Conservation (phyloP, 2,329 filamentous ascomycete species). For the Cercospora sp. region DNA sequence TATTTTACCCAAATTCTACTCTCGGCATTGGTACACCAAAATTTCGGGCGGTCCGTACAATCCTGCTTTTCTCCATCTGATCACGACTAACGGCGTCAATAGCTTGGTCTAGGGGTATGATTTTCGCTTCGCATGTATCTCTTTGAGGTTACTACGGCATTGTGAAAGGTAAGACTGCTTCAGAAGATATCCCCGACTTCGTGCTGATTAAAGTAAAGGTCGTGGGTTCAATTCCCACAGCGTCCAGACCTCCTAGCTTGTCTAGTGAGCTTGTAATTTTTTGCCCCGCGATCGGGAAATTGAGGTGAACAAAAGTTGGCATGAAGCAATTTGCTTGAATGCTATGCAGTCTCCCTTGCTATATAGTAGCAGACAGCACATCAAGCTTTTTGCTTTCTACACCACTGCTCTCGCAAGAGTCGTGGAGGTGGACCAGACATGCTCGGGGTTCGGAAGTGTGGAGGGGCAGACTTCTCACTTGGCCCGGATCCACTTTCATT, state of each 20-base stretch:
- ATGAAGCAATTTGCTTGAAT: not conserved
- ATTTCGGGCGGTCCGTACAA: too few relatives aligned
- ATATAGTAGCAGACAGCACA: too few relatives aligned
- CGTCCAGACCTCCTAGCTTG: not conserved
- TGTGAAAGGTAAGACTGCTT: conserved; percentile 17
- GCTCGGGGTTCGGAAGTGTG: not conserved
- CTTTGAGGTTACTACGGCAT: not conserved
- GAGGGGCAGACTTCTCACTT: not conserved
- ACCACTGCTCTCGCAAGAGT: not conserved
- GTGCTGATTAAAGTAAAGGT: not conserved
- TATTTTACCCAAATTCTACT: too few relatives aligned
- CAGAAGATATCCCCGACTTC: too few relatives aligned
- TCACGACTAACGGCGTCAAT: too few relatives aligned
- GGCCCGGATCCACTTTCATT: not conserved
- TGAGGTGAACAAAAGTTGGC: not conserved
- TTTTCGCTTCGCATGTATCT: conserved; percentile 24
- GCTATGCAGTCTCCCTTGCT: too few relatives aligned
- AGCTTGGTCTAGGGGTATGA: conserved; percentile 25
- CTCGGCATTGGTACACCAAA: too few relatives aligned
- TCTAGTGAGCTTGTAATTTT: too few relatives aligned
- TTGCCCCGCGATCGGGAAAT: too few relatives aligned
- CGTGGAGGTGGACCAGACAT: too few relatives aligned
- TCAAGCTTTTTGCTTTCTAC: not conserved
- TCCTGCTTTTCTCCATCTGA: too few relatives aligned
- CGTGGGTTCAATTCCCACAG: conserved; percentile 17